These are phyloP conservation scores for Pisolithus microcarpus DNA, from an alignment of 768 basidiomycete genomes.

Conservation along the genomic window DNA sequence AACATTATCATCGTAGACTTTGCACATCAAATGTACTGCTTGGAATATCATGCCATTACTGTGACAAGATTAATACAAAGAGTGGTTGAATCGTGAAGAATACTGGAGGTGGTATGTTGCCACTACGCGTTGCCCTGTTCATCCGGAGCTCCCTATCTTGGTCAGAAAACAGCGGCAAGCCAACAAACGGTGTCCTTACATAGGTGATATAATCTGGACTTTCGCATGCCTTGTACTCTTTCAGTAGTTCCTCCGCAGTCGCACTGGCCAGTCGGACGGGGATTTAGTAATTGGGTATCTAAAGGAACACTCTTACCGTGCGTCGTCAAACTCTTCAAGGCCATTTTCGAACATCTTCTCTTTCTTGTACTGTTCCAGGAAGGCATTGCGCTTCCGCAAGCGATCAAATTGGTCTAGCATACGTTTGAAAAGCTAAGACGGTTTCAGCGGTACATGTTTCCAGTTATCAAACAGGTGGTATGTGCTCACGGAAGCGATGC, in stretches of 20 bases:
- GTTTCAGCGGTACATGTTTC: constrained; percentile 1
- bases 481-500: constrained; percentile 79
- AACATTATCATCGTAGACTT: constrained; percentile 17
- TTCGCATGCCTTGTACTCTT: constrained; percentile 96
- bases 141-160: constrained; percentile 27
- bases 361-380: constrained; percentile 96
- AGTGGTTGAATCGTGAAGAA: not conserved
- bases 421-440: constrained; percentile 77
- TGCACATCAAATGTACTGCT: constrained; percentile 18
- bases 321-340: constrained; percentile 94
- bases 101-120: not conserved
- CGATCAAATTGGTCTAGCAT: constrained; percentile 95
- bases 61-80: constrained; percentile 1
- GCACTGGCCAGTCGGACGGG: constrained; percentile 41
- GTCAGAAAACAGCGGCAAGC: not conserved
- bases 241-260: constrained; percentile 78
- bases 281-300: not conserved
- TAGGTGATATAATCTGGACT: constrained; percentile 91
- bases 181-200: constrained; percentile 34
- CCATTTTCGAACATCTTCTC: constrained; percentile 93
- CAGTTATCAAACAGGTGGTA: not conserved
- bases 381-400: constrained; percentile 82
- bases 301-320: constrained; percentile 50
- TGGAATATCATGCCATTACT: constrained; percentile 1
- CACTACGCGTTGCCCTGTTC: constrained; percentile 21